These are phyloP conservation scores for Ceraceosorus guamensis DNA, from an alignment of 1,284 basidiomycete genomes.

Conservation along the genomic window DNA sequence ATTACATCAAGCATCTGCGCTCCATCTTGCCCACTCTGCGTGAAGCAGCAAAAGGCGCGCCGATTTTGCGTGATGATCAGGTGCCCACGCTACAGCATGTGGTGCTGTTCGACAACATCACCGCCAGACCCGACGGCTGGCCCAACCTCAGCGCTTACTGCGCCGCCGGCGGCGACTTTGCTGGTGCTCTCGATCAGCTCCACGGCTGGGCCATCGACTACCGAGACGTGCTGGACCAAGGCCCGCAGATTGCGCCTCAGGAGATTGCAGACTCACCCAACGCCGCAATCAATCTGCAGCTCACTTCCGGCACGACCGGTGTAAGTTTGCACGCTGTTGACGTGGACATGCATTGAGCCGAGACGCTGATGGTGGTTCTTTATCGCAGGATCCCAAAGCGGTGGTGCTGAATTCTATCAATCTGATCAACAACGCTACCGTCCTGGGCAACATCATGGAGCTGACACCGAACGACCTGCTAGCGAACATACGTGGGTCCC, in stretches of 20 bases:
- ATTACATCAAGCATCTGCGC: slow-evolving; percentile 50
- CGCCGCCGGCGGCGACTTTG: slow-evolving; percentile 19
- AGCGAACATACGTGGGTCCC: slow-evolving; percentile 17
- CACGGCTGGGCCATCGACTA: slow-evolving; percentile 23
- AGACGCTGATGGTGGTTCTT: neutral
- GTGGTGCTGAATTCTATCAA: slow-evolving; percentile 54
- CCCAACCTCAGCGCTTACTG: slow-evolving; percentile 25
- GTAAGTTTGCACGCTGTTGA: slow-evolving; percentile 47
- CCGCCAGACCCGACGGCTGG: slow-evolving; percentile 24
- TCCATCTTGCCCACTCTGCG: slow-evolving; percentile 59
- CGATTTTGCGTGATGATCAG: slow-evolving; percentile 55
- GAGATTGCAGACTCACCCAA: slow-evolving; percentile 53
- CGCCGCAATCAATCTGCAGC: slow-evolving; percentile 72
- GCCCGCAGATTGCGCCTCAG: neutral
- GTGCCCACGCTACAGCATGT: slow-evolving; percentile 63
- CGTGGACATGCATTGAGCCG: neutral
- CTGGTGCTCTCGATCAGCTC: slow-evolving; percentile 12
- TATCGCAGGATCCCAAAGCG: slow-evolving; percentile 22
- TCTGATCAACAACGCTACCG: slow-evolving; percentile 68
- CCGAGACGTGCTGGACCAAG: slow-evolving; percentile 19
- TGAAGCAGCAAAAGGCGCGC: neutral
- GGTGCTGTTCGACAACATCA: slow-evolving; percentile 62
- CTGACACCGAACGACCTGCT: slow-evolving; percentile 22
- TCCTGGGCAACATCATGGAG: slow-evolving; percentile 64
- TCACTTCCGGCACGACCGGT: slow-evolving; percentile 75